Base-by-base conservation (phyloP, 2,329 filamentous ascomycete genomes). In the Ilyonectria destructans region DNA sequence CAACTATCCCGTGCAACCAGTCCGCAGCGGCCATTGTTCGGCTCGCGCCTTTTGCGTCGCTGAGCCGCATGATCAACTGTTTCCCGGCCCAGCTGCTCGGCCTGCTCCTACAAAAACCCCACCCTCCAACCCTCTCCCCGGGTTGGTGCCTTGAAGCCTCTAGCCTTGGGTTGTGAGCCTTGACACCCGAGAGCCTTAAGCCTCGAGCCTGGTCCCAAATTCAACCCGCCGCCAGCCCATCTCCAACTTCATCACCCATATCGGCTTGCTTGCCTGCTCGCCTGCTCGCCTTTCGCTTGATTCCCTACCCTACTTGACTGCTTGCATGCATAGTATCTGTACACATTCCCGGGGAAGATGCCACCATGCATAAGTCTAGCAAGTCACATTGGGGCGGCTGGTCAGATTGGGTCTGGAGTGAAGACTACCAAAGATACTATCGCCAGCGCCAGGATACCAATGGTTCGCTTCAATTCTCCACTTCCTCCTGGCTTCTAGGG, bases 351-450 rank as follows among this genome's bases (percentile, higher is more conserved):
- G 65, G 73, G 63, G 73, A 77, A 76, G 66, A 77, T 77, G 75
- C 75, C 69, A 77, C 68, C 61, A 77, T 77, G 75, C 70, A 75
- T 71, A 61, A 69, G 61, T 68, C 72, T 65, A 69, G 65, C 65
- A 68, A 69, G 58, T 63, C 71, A 74, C 49, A 51, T 70, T 73
- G 70, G 69, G 61, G 69, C 60, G 62, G 63, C 37, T 77, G 75
- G 74, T 72, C 71, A 31, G 69, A 73, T 4, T 82, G 80, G 80
- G 67, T 69, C 19, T 80, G 72, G 72, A 74, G 75, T 26, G 23
- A 26, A 17, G 65, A 73, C 6, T 72, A 78, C 43, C 45, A 68
- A 15, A 69, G 74, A 62, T 75, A 78, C 54, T 82, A 77, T 56
- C 77, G 76, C 57, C 72, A 74, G 19, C 74, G 78, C 51, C 67